Conservation (phyloP, 1,284 basidiomycete species). For the Cutaneotrichosporon dermatis region DNA sequence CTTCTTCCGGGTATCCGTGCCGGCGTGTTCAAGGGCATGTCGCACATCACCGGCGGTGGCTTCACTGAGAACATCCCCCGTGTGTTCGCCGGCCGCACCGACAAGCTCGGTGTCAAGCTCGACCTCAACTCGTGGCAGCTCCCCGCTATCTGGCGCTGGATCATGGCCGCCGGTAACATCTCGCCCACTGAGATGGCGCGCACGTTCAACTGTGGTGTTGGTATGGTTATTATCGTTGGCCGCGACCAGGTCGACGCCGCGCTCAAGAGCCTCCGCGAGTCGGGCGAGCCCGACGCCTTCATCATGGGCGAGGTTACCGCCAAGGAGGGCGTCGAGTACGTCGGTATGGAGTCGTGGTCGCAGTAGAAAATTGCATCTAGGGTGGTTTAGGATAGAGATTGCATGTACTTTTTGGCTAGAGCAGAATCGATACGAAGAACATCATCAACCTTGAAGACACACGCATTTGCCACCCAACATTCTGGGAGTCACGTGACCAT, state of each 20-base stretch:
- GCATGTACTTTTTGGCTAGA: constrained; percentile 3
- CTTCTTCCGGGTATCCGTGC: constrained; percentile 71
- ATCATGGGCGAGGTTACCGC: constrained; percentile 68
- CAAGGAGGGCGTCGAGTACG: constrained; percentile 69
- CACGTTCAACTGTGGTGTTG: constrained; percentile 97
- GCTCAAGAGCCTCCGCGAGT: constrained; percentile 54
- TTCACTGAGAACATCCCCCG: constrained; percentile 97
- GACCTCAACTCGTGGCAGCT: constrained; percentile 75
- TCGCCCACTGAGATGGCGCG: constrained; percentile 87
- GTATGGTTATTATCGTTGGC: constrained; percentile 84
- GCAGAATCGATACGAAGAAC: no score
- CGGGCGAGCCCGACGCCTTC: constrained; percentile 61
- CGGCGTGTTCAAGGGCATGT: constrained; percentile 83
- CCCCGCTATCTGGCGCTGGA: constrained; percentile 81
- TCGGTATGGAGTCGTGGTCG: constrained; percentile 49
- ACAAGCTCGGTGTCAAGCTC: constrained; percentile 68
- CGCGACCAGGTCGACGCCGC: constrained; percentile 59
- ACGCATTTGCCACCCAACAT: no score
- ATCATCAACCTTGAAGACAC: no score
- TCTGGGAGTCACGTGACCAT: no score
- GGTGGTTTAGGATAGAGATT: not conserved
- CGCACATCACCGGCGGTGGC: constrained; percentile 96
- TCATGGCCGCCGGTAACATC: constrained; percentile 74
- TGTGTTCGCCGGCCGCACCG: constrained; percentile 61
- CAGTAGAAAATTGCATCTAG: constrained; percentile 1